Conservation (phyloP, 176 grass and related monocot genomes). For the Metroxylon sagu region DNA sequence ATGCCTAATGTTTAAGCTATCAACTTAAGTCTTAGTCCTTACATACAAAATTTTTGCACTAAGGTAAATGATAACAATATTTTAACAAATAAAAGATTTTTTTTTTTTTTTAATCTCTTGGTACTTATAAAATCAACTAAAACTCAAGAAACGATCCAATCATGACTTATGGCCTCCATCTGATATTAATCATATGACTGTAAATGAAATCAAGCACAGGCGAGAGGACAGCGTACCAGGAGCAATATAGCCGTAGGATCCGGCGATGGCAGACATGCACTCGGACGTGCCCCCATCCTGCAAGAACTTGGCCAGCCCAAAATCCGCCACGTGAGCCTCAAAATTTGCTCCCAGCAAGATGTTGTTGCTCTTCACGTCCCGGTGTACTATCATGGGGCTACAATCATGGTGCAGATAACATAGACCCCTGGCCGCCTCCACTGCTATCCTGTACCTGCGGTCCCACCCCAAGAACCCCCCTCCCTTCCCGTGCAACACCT, state of each 20-base stretch:
- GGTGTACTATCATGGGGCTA: slow-evolving; percentile 75
- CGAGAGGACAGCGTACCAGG: slow-evolving; percentile 32
- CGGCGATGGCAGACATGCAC: slow-evolving; percentile 93
- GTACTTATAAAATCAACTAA: too few species aligned
- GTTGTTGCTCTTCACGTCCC: slow-evolving; percentile 98
- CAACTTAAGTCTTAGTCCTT: too few species aligned
- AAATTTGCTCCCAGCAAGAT: slow-evolving; percentile 56
- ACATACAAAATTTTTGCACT: too few species aligned
- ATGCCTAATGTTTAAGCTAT: too few species aligned
- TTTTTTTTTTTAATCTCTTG: too few species aligned
- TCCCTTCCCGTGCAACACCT: slow-evolving; percentile 64
- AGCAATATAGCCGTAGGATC: slow-evolving; percentile 98
- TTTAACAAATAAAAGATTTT: too few species aligned
- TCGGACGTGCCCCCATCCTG: slow-evolving; percentile 35
- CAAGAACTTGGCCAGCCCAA: slow-evolving; percentile 93
- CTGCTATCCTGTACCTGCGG: slow-evolving; percentile 52
- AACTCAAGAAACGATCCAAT: too few species aligned
- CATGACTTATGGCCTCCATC: too few species aligned
- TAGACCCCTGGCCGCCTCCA: slow-evolving; percentile 78
- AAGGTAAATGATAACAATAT: too few species aligned
- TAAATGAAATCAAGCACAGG: background rate
- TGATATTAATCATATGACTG: too few species aligned
- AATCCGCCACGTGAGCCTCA: slow-evolving; percentile 92
- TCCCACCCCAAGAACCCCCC: slow-evolving; percentile 61
- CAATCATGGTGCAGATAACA: slow-evolving; percentile 99